These are phyloP conservation scores for Penicillium fimorum DNA, from an alignment of 495 filamentous ascomycete genomes.

Conservation along the genomic window DNA sequence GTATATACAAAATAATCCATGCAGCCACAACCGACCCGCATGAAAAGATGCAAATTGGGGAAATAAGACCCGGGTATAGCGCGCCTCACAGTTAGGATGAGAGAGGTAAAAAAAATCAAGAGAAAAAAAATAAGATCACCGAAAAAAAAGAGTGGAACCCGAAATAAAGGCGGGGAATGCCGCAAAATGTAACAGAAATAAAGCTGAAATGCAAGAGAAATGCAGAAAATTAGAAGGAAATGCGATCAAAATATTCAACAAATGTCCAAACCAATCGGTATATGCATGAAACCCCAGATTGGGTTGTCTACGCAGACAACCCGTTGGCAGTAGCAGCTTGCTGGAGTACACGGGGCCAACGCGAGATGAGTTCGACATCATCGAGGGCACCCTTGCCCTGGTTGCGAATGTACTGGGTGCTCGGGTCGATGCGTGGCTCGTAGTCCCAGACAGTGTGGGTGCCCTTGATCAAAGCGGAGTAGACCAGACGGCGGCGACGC, in stretches of 20 bases:
- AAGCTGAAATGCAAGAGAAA: constrained; percentile 7
- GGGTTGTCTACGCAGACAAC: constrained; percentile 4
- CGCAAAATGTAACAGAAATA: constrained; percentile 1
- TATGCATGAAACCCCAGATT: background rate
- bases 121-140: constrained; percentile 1
- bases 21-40: constrained; percentile 1
- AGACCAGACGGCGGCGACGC: constrained; percentile 67
- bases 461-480: constrained; percentile 70
- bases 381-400: constrained; percentile 47
- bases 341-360: constrained; percentile 47
- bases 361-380: constrained; percentile 46
- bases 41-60: constrained; percentile 14
- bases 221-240: background rate
- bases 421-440: constrained; percentile 68
- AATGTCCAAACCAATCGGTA: background rate
- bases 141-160: constrained; percentile 7
- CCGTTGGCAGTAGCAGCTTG: constrained; percentile 37
- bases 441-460: constrained; percentile 73
- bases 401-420: constrained; percentile 62
- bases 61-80: constrained; percentile 39
- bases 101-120: constrained; percentile 12
- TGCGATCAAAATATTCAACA: background rate
- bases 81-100: constrained; percentile 35
- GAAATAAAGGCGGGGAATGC: constrained; percentile 10
- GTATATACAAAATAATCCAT: constrained; percentile 16